Conservation (phyloP, 352 stramenopile species). For the Phytophthora meadii region DNA sequence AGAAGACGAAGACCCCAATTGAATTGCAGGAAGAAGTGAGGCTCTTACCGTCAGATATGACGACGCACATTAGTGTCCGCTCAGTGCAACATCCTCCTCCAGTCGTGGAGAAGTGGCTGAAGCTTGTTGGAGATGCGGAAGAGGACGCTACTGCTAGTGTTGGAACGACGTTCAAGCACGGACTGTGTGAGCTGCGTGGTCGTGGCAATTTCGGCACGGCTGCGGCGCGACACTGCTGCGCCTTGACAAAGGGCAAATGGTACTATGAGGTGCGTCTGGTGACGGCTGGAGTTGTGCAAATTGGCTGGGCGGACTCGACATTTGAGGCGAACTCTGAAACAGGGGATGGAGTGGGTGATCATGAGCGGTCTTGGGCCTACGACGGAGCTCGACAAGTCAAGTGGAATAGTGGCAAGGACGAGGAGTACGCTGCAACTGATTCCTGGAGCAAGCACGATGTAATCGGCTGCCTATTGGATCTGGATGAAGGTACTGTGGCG, state of each 20-base stretch:
- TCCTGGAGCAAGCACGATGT: constrained; percentile 87
- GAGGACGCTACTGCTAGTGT: constrained; percentile 30
- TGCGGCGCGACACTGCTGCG: constrained; percentile 49
- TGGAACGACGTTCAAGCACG: constrained; percentile 61
- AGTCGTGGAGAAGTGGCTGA: constrained; percentile 43
- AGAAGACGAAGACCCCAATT: constrained; percentile 31
- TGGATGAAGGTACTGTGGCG: constrained; percentile 68
- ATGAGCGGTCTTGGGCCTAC: constrained; percentile 90
- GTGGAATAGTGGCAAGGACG: constrained; percentile 81
- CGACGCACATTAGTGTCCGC: constrained; percentile 38
- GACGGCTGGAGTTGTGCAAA: constrained; percentile 89
- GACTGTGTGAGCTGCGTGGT: constrained; percentile 78
- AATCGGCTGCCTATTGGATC: constrained; percentile 88
- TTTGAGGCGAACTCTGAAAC: constrained; percentile 81
- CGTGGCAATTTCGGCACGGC: constrained; percentile 83
- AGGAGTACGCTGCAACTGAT: constrained; percentile 53
- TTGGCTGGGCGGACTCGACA: constrained; percentile 90
- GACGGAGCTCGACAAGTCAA: constrained; percentile 88
- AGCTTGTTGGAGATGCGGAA: constrained; percentile 49
- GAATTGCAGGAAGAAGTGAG: constrained; percentile 26
- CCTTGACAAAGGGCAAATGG: constrained; percentile 70
- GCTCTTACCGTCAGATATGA: constrained; percentile 40
- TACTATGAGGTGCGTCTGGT: constrained; percentile 93
- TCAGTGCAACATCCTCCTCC: constrained; percentile 25
- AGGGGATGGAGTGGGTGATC: constrained; percentile 92